A percentile compares a stretch with the other conserved stretches of the same genome.
These are phyloP conservation scores for Suillus hirtellus DNA, from an alignment of 768 basidiomycete species.

Conservation along the genomic window DNA sequence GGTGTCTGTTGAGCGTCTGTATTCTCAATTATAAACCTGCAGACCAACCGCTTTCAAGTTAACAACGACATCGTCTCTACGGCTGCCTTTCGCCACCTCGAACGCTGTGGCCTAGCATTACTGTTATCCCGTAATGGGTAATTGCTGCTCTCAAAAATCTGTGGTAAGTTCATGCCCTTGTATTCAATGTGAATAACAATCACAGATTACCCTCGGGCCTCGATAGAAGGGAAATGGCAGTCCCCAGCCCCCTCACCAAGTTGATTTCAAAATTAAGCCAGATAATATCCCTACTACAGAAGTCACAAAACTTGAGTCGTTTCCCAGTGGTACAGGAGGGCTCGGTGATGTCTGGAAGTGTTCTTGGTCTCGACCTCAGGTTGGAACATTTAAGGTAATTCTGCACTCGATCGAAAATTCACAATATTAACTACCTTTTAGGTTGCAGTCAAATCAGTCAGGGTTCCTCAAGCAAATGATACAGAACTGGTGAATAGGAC, in stretches of 20 bases:
- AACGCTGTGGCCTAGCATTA: too few species aligned
- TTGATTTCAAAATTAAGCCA: neutral
- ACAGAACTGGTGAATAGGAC: neutral
- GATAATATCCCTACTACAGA: neutral
- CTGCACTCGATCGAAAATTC: neutral
- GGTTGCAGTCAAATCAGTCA: constrained; percentile 13
- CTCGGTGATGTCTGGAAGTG: constrained; percentile 16
- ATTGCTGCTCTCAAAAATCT: too few species aligned
- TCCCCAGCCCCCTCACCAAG: neutral
- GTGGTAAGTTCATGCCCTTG: neutral
- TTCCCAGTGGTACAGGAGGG: constrained; percentile 6
- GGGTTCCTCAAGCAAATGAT: constrained; percentile 1
- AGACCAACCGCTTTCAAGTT: neutral
- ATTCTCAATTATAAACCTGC: neutral
- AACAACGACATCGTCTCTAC: neutral
- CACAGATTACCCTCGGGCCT: neutral
- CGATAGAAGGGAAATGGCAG: neutral
- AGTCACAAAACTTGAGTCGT: neutral
- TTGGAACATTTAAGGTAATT: neutral
- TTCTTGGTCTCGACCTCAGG: neutral
- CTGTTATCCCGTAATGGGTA: neutral
- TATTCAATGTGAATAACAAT: neutral
- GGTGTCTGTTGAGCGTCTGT: too few species aligned
- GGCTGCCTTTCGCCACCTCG: neutral
- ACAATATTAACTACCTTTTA: neutral